These are phyloP conservation scores for Pleurostoma richardsiae DNA, from an alignment of 2,329 filamentous ascomycete species.

Conservation along the genomic window DNA sequence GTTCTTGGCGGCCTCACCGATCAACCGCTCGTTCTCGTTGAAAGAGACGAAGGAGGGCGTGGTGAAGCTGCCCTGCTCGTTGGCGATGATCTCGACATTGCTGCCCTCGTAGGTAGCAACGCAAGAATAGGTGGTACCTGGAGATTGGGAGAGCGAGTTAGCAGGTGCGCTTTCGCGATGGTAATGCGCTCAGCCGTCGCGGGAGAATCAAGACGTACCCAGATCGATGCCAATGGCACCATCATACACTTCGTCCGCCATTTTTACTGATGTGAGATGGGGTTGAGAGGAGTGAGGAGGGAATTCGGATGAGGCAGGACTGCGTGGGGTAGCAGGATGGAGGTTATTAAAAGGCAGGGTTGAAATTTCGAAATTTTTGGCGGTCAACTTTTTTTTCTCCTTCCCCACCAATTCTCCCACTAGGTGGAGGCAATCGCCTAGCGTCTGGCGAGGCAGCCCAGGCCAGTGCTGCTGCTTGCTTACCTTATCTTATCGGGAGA, in stretches of 20 bases:
- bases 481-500: too few species aligned
- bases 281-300: slow-evolving; percentile 1
- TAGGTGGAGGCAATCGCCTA: too few species aligned
- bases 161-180: slow-evolving; percentile 7
- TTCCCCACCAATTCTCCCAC: too few species aligned
- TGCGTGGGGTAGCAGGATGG: too few species aligned
- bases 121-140: slow-evolving; percentile 99
- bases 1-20: slow-evolving; percentile 99
- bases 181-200: slow-evolving; percentile 1
- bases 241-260: slow-evolving; percentile 98
- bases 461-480: too few species aligned
- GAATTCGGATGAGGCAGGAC: background rate
- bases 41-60: slow-evolving; percentile 99
- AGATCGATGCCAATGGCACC: slow-evolving; percentile 99
- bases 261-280: slow-evolving; percentile 41
- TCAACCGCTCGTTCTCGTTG: slow-evolving; percentile 97
- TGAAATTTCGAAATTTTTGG: background rate
- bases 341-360: background rate
- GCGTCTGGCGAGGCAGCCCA: too few species aligned
- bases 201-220: slow-evolving; percentile 54
- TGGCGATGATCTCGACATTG: slow-evolving; percentile 99
- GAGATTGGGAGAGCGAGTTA: slow-evolving; percentile 4
- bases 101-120: slow-evolving; percentile 98
- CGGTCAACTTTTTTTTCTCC: background rate
- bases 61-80: slow-evolving; percentile 99